Percentiles rank a stretch among this genome's conserved stretches.
phyloP scores from a whole-genome alignment of 2,329 filamentous ascomycete species.

The Pseudogymnoascus sp. region DNA sequence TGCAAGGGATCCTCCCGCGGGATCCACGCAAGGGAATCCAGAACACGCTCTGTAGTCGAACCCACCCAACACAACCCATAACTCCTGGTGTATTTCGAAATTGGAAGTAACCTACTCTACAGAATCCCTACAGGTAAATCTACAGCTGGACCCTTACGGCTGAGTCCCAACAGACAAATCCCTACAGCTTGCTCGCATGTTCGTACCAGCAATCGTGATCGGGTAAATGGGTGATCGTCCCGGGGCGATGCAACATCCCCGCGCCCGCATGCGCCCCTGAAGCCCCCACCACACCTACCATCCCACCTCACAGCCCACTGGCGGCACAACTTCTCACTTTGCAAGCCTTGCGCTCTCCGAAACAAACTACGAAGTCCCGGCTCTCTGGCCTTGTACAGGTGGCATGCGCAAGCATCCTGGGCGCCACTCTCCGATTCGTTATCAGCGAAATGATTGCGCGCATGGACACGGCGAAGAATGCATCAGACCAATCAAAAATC shows the following conservation, averaged over 20 bases:
- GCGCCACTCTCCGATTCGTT: neutral
- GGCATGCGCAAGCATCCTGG: neutral
- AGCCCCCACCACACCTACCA: neutral
- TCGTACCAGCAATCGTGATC: conserved; percentile 1
- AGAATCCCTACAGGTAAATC: neutral
- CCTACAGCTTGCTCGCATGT: neutral
- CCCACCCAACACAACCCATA: neutral
- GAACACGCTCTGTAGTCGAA: neutral
- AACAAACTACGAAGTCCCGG: neutral
- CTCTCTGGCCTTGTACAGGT: neutral
- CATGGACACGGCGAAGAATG: neutral
- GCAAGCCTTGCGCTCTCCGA: neutral
- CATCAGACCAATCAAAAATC: neutral
- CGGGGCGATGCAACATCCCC: neutral
- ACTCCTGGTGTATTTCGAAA: neutral
- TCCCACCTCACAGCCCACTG: neutral
- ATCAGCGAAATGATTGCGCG: neutral
- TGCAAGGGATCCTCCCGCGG: neutral
- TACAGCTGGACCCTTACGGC: neutral
- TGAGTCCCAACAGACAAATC: neutral
- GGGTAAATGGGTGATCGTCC: conserved; percentile 4
- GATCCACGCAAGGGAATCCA: conserved; percentile 9
- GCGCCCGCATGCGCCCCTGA: conserved; percentile 1
- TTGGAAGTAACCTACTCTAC: neutral
- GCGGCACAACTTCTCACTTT: neutral